Evolutionary conservation across 2,329 filamentous ascomycete genomes (phyloP), one percentile per base, ranked within the genome.

Genomic region (Cadophora gregata): DNA sequence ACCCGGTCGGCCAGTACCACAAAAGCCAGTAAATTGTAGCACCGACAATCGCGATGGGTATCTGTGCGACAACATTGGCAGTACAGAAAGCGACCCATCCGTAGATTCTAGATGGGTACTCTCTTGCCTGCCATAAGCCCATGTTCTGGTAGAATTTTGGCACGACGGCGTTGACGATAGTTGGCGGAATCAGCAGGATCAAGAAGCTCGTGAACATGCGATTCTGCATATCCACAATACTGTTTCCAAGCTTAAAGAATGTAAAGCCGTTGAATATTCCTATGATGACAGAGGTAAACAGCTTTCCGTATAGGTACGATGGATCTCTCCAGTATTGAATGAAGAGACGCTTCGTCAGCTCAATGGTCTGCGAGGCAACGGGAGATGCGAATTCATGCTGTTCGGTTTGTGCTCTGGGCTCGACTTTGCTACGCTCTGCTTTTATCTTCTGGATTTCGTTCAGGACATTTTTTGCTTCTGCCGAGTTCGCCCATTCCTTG

Each of bases 211-310:
- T 90, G 82, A 95, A 94, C 85, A 93, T 89, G 72, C 90, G 86
- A 78, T 92, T 88, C 75, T 93, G 90, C 84, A 93, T 88, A 73
- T 91, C 90, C 16, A 85, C 83, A 58, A 91, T 81, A 0, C 82
- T 84, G 76, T 88, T 82, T 2, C 88, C 89, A 3, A 93, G 84
- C 72, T 89, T 81, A 82, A 85, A 93, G 80, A 93, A 93, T 4
- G 90, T 93, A 79, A 93, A 93, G 25, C 90, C 90, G 79, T 92
- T 93, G 83, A 93, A 92, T 76, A 93, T 87, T 19, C 89, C 91
- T 53, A 91, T 83, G 68, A 93, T 84, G 66, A 92, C 86, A 4
- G 88, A 84, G 38, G 89, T 85, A 78, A 93, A 93, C 29, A 95
- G 80, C 75, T 93, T 93, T 67, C 89, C 88, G 77, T 93, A 93